Evolutionary conservation across 345 rosid genomes (phyloP).

Genomic region (Viola odorata): DNA sequence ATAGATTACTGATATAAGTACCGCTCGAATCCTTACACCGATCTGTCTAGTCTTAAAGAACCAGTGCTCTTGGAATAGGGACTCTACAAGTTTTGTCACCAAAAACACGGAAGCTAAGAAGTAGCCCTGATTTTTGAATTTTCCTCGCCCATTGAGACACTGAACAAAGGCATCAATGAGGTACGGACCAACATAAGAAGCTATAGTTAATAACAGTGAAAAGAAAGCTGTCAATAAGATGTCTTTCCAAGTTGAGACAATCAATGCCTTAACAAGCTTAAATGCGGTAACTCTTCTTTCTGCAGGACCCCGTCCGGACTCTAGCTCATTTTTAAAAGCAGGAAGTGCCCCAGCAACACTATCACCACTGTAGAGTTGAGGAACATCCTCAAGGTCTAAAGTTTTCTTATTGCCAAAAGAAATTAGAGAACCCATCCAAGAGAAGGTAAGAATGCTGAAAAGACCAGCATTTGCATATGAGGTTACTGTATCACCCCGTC

Average conservation of each 20-base stretch:
- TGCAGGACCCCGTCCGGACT: constrained; percentile 2
- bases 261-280: constrained; percentile 23
- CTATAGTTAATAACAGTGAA: constrained; percentile 10
- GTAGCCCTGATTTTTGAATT: constrained; percentile 23
- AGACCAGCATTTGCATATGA: constrained; percentile 22
- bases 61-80: constrained; percentile 23
- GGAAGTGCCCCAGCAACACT: constrained; percentile 18
- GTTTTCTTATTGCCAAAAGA: constrained; percentile 21
- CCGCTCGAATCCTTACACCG: constrained; percentile 23
- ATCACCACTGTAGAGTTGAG: constrained; percentile 19
- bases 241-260: constrained; percentile 18
- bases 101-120: constrained; percentile 22
- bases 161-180: constrained; percentile 31
- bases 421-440: constrained; percentile 20
- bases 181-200: constrained; percentile 35
- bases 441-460: constrained; percentile 21
- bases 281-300: constrained; percentile 3
- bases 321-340: constrained; percentile 10
- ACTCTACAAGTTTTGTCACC: constrained; percentile 28
- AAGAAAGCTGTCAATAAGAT: constrained; percentile 19
- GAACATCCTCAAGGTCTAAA: constrained; percentile 25
- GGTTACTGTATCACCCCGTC: constrained; percentile 20
- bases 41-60: constrained; percentile 21
- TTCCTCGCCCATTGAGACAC: constrained; percentile 24
- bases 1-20: constrained; percentile 15